Base-by-base conservation (phyloP, 495 filamentous ascomycete genomes). In the Terfezia boudieri region DNA sequence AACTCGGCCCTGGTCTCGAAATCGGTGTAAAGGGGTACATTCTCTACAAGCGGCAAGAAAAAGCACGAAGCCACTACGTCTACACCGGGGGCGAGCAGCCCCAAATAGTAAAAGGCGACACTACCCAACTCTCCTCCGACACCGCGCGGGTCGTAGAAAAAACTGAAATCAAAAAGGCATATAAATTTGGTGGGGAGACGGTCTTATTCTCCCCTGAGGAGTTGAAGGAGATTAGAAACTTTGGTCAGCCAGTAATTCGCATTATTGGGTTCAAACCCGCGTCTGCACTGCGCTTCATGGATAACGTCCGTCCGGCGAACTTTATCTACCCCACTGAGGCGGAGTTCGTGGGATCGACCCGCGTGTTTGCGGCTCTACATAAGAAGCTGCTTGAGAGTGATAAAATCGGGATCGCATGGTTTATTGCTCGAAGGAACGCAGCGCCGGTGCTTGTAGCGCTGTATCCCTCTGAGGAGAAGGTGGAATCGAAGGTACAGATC, bases 261-360 rank as follows among this genome's bases (percentile, higher is more conserved):
- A 82, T 99, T 53, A 82, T 96, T 54, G 92, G 92, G 4, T 99
- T 99, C 74, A 99, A 94, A 63, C 78, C 83, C 5, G 67, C 81
- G 16, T 76, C 76, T 8, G 71, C 78, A 59, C 71, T 95, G 2
- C 83, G 82, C 6, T 73, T 84, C 53, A 94, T 90, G 85, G 85
- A 89, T 4, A 86, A 84, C 46, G 70, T 82, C 37, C 84, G 82
- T 64, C 85, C 85, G 52, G 82, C 86, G 8, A 82, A 78, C 12
- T 96, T 94, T 70, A 84, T 96, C 59, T 99, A 94, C 66, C 90
- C 92, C 1, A 87, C 84, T 14, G 92, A 99, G 63, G 80, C 86
- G 55, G 80, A 85, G 53, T 92, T 77, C 57, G 72, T 96, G 26
- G 92, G 92, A 22, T 94, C 86, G 1, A 89, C 87, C 1, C 79